A percentile compares a stretch with the other conserved stretches of the same genome.
These are phyloP conservation scores for Neonectria punicea DNA, from an alignment of 2,329 filamentous ascomycete species.

Conservation along the genomic window DNA sequence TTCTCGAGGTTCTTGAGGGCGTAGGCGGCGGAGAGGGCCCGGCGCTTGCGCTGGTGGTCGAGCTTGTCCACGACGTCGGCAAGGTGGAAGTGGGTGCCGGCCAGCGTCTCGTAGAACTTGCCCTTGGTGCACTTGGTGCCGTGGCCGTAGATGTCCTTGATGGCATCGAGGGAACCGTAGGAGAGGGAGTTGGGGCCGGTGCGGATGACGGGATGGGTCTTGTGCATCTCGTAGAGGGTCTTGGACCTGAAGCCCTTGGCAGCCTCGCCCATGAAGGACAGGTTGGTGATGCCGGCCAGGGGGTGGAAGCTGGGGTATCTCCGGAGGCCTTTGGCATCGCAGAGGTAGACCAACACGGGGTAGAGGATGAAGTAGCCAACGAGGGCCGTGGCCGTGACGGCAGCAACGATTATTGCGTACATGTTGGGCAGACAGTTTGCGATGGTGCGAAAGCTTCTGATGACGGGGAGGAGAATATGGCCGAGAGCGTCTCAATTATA, in stretches of 20 bases:
- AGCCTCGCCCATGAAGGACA: constrained; percentile 35
- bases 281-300: constrained; percentile 35
- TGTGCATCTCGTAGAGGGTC: constrained; percentile 60
- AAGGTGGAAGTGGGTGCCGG: constrained; percentile 62
- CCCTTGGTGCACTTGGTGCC: constrained; percentile 62
- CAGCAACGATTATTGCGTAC: constrained; percentile 32
- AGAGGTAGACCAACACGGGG: constrained; percentile 30
- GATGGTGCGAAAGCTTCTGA: not conserved
- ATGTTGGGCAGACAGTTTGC: constrained; percentile 24
- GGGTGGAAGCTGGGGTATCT: constrained; percentile 37
- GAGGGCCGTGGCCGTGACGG: constrained; percentile 16
- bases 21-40: constrained; percentile 61
- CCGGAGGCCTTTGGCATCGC: constrained; percentile 52
- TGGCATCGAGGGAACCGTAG: constrained; percentile 34
- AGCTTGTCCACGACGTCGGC: constrained; percentile 62
- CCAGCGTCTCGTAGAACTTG: constrained; percentile 54
- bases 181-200: constrained; percentile 43
- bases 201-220: constrained; percentile 49
- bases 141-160: constrained; percentile 54
- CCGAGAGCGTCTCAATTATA: constrained; percentile 17
- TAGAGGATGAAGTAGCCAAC: constrained; percentile 33
- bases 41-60: constrained; percentile 63
- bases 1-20: constrained; percentile 63
- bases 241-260: constrained; percentile 53
- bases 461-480: constrained; percentile 2